These are phyloP conservation scores for Cordia subcordata DNA, from an alignment of 257 asterid genomes.

Conservation along the genomic window DNA sequence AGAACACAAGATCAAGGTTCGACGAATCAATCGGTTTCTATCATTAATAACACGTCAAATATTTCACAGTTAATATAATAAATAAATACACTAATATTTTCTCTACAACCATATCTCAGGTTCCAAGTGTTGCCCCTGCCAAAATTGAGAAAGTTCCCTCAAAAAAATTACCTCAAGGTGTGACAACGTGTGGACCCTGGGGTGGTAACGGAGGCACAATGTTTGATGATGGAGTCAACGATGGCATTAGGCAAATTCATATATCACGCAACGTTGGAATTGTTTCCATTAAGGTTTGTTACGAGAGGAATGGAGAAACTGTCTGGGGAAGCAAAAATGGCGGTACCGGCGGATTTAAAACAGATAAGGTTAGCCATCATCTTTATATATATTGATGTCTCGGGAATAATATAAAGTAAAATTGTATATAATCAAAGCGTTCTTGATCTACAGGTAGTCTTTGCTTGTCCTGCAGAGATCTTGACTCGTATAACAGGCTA, in stretches of 20 bases:
- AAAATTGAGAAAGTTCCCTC: constrained; percentile 41
- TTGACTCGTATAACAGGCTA: constrained; percentile 72
- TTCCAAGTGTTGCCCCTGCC: constrained; percentile 12
- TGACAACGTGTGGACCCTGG: constrained; percentile 64
- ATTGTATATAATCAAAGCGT: no score
- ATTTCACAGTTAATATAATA: no score
- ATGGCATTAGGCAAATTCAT: constrained; percentile 59
- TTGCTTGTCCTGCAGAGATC: constrained; percentile 66
- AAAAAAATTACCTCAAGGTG: constrained; percentile 25
- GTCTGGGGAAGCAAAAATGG: constrained; percentile 83
- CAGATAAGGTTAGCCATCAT: constrained; percentile 43
- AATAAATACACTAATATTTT: background rate
- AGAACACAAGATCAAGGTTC: constrained; percentile 40
- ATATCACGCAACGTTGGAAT: constrained; percentile 59
- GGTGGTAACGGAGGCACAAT: constrained; percentile 71
- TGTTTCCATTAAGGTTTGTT: constrained; percentile 52
- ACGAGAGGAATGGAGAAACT: constrained; percentile 47
- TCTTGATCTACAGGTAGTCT: constrained; percentile 38
- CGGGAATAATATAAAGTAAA: no score
- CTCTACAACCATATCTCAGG: constrained; percentile 21
- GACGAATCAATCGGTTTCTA: background rate
- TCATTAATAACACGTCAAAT: no score
- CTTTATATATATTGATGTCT: background rate
- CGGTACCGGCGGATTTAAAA: constrained; percentile 55
- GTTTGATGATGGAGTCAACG: constrained; percentile 74